Conservation (phyloP, 805 yeast genomes). For the Wickerhamiella spandovensis region DNA sequence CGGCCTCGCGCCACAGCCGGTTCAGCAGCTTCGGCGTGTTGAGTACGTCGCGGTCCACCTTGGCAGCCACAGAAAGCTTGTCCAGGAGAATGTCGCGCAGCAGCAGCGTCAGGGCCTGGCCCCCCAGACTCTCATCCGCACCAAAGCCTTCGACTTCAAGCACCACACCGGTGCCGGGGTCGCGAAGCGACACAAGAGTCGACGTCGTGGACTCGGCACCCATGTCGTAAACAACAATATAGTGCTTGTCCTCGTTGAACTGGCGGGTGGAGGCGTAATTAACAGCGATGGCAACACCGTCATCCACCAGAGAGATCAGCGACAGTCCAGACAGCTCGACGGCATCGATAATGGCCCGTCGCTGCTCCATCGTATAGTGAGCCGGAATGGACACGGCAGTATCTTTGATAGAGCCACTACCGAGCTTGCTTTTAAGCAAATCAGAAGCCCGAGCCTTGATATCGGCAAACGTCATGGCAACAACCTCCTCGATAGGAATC, state of each 20-base stretch:
- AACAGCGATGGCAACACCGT: constrained; percentile 83
- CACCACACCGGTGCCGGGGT: constrained; percentile 24
- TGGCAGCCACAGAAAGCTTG: constrained; percentile 39
- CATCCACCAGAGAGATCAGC: constrained; percentile 62
- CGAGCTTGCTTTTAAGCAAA: constrained; percentile 41
- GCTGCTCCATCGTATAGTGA: constrained; percentile 46
- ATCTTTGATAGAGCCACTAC: constrained; percentile 39
- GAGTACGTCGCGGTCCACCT: constrained; percentile 25
- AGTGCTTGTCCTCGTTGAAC: constrained; percentile 34
- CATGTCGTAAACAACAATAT: constrained; percentile 70
- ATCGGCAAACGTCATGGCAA: constrained; percentile 71
- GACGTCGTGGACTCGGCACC: constrained; percentile 90
- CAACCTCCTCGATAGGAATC: constrained; percentile 58
- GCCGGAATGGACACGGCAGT: constrained; percentile 71
- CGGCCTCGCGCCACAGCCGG: constrained; percentile 68
- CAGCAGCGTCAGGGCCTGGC: constrained; percentile 54
- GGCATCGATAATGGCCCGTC: constrained; percentile 60
- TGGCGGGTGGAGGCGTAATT: constrained; percentile 55
- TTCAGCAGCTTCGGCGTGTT: constrained; percentile 45
- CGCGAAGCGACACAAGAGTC: constrained; percentile 56
- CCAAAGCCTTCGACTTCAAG: constrained; percentile 65
- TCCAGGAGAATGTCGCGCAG: constrained; percentile 48
- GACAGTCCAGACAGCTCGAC: constrained; percentile 55
- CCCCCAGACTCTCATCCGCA: constrained; percentile 56
- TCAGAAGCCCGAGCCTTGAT: constrained; percentile 50